Percentiles rank a stretch among this genome's conserved stretches.
phyloP scores from a whole-genome alignment of 2,329 filamentous ascomycete genomes.

The Lecanoromycetidae sp. region DNA sequence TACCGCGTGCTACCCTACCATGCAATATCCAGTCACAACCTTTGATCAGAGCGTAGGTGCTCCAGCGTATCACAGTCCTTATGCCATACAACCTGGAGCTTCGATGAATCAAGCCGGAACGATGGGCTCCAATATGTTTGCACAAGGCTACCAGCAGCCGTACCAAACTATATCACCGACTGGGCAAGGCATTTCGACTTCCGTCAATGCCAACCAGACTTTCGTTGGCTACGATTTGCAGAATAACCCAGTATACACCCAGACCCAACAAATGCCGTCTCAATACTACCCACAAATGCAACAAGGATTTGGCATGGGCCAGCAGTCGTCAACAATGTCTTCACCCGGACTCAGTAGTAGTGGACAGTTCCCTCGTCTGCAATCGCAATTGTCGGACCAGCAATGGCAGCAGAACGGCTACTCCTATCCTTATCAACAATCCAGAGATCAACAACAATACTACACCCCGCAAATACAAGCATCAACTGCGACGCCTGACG shows the following conservation, averaged over 20 bases:
- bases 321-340: slow-evolving; percentile 28
- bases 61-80: slow-evolving; percentile 24
- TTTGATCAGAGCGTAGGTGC: slow-evolving; percentile 10
- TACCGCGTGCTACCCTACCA: slow-evolving; percentile 35
- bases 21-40: slow-evolving; percentile 23
- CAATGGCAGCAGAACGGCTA: slow-evolving; percentile 26
- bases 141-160: slow-evolving; percentile 23
- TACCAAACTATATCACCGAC: slow-evolving; percentile 27
- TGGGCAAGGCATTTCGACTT: slow-evolving; percentile 21
- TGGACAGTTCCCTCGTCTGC: slow-evolving; percentile 22
- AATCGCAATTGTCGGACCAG: slow-evolving; percentile 21
- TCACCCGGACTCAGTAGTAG: slow-evolving; percentile 30
- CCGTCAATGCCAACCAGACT: slow-evolving; percentile 12
- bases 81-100: slow-evolving; percentile 24
- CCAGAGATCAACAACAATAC: slow-evolving; percentile 27
- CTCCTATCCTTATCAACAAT: slow-evolving; percentile 32
- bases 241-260: slow-evolving; percentile 8
- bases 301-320: slow-evolving; percentile 27
- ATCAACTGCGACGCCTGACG: slow-evolving; percentile 14
- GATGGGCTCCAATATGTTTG: slow-evolving; percentile 25
- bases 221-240: slow-evolving; percentile 15
- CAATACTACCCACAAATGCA: slow-evolving; percentile 27
- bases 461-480: slow-evolving; percentile 18
- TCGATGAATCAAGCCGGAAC: slow-evolving; percentile 20
- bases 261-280: slow-evolving; percentile 11